Evolutionary conservation across 2,329 filamentous ascomycete genomes (phyloP).

Genomic region (Neocucurbitaria cava): DNA sequence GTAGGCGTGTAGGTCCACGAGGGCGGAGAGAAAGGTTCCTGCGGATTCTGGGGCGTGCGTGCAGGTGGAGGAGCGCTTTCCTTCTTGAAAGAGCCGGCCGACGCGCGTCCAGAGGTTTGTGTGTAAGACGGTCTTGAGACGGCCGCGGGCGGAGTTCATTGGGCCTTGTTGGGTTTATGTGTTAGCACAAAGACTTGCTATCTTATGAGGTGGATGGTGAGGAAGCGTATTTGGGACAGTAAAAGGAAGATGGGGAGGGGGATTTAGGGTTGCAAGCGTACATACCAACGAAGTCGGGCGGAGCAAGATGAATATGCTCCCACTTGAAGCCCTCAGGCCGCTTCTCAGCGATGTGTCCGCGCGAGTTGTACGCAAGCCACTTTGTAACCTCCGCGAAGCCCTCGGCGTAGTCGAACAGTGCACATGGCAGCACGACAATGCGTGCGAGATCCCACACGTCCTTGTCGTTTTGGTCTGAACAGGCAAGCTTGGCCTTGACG

Average conservation of each 20-base stretch:
- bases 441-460: not conserved
- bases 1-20: constrained; percentile 18
- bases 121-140: constrained; percentile 20
- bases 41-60: constrained; percentile 18
- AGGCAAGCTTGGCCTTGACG: too few species aligned
- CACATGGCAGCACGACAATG: constrained; percentile 35
- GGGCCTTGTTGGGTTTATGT: constrained; percentile 17
- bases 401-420: constrained; percentile 35
- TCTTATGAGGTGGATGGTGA: too few species aligned
- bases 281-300: constrained; percentile 24
- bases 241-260: too few species aligned
- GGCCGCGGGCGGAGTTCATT: constrained; percentile 25
- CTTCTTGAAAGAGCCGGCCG: constrained; percentile 13
- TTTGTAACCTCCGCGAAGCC: constrained; percentile 37
- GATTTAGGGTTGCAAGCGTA: not conserved
- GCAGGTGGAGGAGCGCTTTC: constrained; percentile 6
- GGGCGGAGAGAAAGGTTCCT: constrained; percentile 20
- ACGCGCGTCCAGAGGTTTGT: constrained; percentile 19
- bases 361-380: constrained; percentile 41
- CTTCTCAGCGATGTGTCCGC: constrained; percentile 33
- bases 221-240: too few species aligned
- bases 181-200: not conserved
- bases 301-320: constrained; percentile 16
- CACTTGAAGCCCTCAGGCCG: constrained; percentile 27
- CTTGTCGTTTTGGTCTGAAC: not conserved